phyloP scores from a whole-genome alignment of 148 eudicot genomes.

The Nepenthes mirabilis region DNA sequence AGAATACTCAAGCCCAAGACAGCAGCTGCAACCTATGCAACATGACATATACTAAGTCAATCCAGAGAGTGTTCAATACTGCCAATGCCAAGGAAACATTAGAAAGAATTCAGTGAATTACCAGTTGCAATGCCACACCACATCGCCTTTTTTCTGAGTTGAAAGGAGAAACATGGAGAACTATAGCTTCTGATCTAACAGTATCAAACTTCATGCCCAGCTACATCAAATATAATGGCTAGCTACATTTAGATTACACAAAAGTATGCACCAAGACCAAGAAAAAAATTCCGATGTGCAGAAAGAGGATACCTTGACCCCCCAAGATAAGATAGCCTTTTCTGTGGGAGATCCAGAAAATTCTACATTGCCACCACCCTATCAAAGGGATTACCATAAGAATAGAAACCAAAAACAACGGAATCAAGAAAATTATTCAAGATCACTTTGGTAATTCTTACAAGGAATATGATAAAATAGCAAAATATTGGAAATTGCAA shows the following conservation, averaged over 20 bases:
- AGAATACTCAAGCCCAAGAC: too few species aligned
- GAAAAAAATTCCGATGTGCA: neutral
- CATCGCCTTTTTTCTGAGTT: slow-evolving; percentile 86
- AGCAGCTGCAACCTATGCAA: too few species aligned
- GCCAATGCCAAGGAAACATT: neutral
- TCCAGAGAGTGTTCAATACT: too few species aligned
- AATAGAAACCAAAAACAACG: too few species aligned
- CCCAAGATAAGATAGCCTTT: slow-evolving; percentile 84
- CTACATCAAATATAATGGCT: slow-evolving; percentile 15
- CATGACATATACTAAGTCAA: too few species aligned
- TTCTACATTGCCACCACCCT: slow-evolving; percentile 53
- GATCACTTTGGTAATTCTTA: too few species aligned
- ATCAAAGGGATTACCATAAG: neutral
- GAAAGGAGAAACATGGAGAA: slow-evolving; percentile 75
- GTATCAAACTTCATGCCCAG: slow-evolving; percentile 75
- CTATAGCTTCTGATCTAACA: slow-evolving; percentile 47
- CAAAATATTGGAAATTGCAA: too few species aligned
- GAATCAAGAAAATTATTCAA: too few species aligned
- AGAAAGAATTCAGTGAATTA: slow-evolving; percentile 14
- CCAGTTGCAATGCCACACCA: slow-evolving; percentile 76
- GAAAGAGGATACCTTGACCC: slow-evolving; percentile 44
- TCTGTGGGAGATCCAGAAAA: slow-evolving; percentile 94
- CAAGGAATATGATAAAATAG: too few species aligned
- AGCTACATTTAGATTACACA: neutral
- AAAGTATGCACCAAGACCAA: neutral